Evolutionary conservation across 2,329 filamentous ascomycete genomes (phyloP).

Genomic region (Sporothrix dimorphospora): DNA sequence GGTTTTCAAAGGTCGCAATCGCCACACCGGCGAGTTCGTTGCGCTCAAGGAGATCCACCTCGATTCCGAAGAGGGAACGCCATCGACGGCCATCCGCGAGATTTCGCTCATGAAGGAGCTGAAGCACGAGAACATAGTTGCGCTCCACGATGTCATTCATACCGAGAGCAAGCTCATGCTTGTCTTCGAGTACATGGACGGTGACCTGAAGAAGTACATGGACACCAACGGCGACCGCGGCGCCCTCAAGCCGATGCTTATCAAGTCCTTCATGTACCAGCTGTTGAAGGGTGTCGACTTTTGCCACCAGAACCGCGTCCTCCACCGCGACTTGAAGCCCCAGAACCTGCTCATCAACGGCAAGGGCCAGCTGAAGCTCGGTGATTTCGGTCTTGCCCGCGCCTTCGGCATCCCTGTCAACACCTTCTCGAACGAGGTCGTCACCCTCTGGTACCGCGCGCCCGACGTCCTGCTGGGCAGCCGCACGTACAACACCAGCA

Average conservation of each 20-base stretch:
- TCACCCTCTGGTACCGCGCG: conserved; percentile 96
- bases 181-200: conserved; percentile 98
- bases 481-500: conserved; percentile 98
- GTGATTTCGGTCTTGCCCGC: conserved; percentile 90
- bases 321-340: conserved; percentile 94
- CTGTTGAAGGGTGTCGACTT: conserved; percentile 94
- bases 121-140: conserved; percentile 98
- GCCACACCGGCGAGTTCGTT: conserved; percentile 94
- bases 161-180: conserved; percentile 99
- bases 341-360: conserved; percentile 96
- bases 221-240: conserved; percentile 88
- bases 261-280: conserved; percentile 99
- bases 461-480: conserved; percentile 93
- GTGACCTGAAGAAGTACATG: conserved; percentile 98
- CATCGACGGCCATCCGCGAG: conserved; percentile 94
- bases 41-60: conserved; percentile 98
- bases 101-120: conserved; percentile 99
- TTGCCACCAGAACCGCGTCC: conserved; percentile 94
- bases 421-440: conserved; percentile 97
- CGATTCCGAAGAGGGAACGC: conserved; percentile 96
- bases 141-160: conserved; percentile 97
- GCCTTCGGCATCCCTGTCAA: conserved; percentile 98
- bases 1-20: conserved; percentile 96
- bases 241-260: conserved; percentile 82
- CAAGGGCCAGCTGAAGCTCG: conserved; percentile 87